phyloP scores from a whole-genome alignment of 192 early-diverging fungal genomes.

The Pilobolus umbonatus region DNA sequence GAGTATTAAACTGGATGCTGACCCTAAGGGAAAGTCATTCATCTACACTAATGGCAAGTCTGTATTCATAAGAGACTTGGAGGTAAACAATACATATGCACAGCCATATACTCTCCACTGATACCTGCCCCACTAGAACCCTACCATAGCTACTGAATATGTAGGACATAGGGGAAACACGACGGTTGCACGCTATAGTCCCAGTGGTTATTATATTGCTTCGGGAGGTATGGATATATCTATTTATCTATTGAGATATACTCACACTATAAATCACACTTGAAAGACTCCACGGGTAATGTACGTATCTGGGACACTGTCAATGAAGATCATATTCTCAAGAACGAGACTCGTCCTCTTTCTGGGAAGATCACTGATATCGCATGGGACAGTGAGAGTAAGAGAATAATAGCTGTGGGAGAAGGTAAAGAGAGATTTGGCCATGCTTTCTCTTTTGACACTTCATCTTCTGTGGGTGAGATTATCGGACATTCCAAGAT shows the following conservation, averaged over 20 bases:
- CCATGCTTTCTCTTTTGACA: constrained; percentile 86
- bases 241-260: not conserved
- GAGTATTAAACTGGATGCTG: constrained; percentile 71
- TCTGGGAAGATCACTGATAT: constrained; percentile 82
- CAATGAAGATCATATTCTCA: constrained; percentile 75
- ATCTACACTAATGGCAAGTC: constrained; percentile 88
- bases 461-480: constrained; percentile 84
- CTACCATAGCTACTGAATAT: constrained; percentile 75
- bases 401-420: constrained; percentile 95
- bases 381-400: constrained; percentile 93
- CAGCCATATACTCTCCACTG: not conserved
- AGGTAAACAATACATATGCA: constrained; percentile 36
- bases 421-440: constrained; percentile 91
- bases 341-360: constrained; percentile 74
- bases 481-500: constrained; percentile 86
- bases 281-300: constrained; percentile 72
- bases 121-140: constrained; percentile 49
- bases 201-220: constrained; percentile 93
- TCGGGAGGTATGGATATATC: constrained; percentile 68
- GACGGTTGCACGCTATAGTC: constrained; percentile 86
- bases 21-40: constrained; percentile 79
- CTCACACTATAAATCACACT: not conserved
- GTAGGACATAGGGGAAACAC: constrained; percentile 70
- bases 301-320: constrained; percentile 93
- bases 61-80: constrained; percentile 80